Evolutionary conservation across 495 filamentous ascomycete species (phyloP), one percentile per base, ranked within the genome.

Genomic region (Endocarpon pusillum): DNA sequence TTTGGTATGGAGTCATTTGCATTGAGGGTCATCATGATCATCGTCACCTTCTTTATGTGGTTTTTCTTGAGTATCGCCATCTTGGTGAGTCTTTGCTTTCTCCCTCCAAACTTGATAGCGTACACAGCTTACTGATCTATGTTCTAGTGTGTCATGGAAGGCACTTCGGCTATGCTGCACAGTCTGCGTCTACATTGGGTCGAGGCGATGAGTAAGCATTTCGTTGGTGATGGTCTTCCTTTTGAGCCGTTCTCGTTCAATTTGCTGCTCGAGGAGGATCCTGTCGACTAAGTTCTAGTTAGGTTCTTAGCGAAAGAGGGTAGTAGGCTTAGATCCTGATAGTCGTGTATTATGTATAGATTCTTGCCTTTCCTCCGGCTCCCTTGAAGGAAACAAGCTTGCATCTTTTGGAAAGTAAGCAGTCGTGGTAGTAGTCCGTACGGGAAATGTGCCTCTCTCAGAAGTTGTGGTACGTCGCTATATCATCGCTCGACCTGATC

Each of bases 201-300:
- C 38, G 89, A 99, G 54, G 85, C 89, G n/a, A 94, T 96, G 73
- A 89, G 83, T 59, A 97, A 97, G 59, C 92, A 94, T 63, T 94
- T 94, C 61, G 78, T 94, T 52, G 92, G 92, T 41, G 85, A 85
- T 35, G 89, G 89, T 27, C 67, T 89, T 51, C 64, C 85, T 23
- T 96, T 99, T 58, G 63, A 78, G 45, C 89, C 89, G 6, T 96
- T 97, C 54, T 85, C 78, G 48, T 96, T 96, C 52, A 75, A 76
- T 61, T 63, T 71, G 14, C 55, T 94, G 42, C 55, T 97, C 37
- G 89, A 97, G 53, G 84, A 94, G 52, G 81, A 87, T 36, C 64
- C 69, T 28, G 59, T 67, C 20, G 70, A 75, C 38, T 69, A 55
- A 45, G 31, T 21, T 41, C 23, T 23, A 28, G 26, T 32, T 24